These are phyloP conservation scores for Vicia faba DNA, from an alignment of 306 rosid species.

Conservation along the genomic window DNA sequence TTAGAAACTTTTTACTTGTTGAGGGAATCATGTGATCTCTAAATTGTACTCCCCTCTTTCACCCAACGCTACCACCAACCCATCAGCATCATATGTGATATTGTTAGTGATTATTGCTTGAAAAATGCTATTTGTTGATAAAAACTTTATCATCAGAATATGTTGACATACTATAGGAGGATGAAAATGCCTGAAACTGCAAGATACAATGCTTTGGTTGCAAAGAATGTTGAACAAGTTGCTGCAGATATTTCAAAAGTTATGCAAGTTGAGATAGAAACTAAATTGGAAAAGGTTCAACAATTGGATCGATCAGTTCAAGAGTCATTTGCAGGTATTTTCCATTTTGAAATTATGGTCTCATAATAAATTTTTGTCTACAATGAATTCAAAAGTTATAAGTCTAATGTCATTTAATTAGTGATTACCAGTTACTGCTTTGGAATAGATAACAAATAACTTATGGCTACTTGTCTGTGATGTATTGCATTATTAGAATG, in stretches of 20 bases:
- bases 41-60: conserved; percentile 92
- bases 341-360: no score
- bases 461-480: conserved; percentile 26
- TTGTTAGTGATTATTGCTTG: conserved; percentile 35
- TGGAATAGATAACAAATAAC: conserved; percentile 1
- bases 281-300: no score
- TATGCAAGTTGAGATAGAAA: no score
- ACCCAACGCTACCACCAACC: conserved; percentile 86
- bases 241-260: no score
- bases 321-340: no score
- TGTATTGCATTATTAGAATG: conserved; percentile 55
- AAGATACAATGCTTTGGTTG: no score
- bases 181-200: no score
- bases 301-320: no score
- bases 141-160: conserved; percentile 27
- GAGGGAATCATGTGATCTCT: conserved; percentile 98
- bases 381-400: no score
- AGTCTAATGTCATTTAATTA: conserved; percentile 22
- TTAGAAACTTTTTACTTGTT: conserved; percentile 90
- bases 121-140: conserved; percentile 24
- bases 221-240: no score
- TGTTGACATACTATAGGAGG: no score
- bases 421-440: conserved; percentile 17
- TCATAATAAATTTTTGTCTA: no score
- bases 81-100: conserved; percentile 99